Evolutionary conservation across 192 early-diverging fungal genomes (phyloP).

Genomic region (Backusella macrospora): DNA sequence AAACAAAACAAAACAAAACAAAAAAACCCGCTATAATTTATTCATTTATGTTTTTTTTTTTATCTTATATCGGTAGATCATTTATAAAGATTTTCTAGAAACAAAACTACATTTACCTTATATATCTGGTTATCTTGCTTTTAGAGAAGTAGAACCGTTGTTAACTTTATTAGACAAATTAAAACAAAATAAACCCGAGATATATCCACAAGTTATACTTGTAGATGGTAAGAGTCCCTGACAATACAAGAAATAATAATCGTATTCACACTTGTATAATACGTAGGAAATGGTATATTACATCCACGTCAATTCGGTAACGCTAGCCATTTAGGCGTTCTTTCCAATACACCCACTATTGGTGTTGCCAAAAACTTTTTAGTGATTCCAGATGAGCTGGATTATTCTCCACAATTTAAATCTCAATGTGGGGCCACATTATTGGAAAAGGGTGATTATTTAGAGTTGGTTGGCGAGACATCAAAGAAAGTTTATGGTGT

Average conservation of each 20-base stretch:
- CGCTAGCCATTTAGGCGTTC: slow-evolving; percentile 82
- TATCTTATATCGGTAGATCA: slow-evolving; percentile 41
- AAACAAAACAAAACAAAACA: neutral
- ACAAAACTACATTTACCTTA: slow-evolving; percentile 78
- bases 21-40: neutral
- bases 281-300: slow-evolving; percentile 85
- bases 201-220: slow-evolving; percentile 77
- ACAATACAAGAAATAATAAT: too few species aligned
- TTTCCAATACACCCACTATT: slow-evolving; percentile 74
- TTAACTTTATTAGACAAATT: slow-evolving; percentile 58
- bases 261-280: too few species aligned
- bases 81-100: slow-evolving; percentile 63
- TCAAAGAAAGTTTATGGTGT: slow-evolving; percentile 52
- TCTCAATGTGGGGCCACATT: slow-evolving; percentile 40
- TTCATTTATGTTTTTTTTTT: neutral
- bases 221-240: slow-evolving; percentile 63
- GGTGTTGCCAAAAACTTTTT: slow-evolving; percentile 93
- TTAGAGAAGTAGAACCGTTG: slow-evolving; percentile 79
- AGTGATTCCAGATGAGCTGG: slow-evolving; percentile 57
- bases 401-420: slow-evolving; percentile 47
- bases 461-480: slow-evolving; percentile 43
- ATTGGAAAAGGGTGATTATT: slow-evolving; percentile 42
- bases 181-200: slow-evolving; percentile 46
- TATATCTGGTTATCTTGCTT: slow-evolving; percentile 89
- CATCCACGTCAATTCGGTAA: slow-evolving; percentile 90